These are phyloP conservation scores for Davidsoniella eucalypti DNA, from an alignment of 2,329 filamentous ascomycete species.

Conservation along the genomic window DNA sequence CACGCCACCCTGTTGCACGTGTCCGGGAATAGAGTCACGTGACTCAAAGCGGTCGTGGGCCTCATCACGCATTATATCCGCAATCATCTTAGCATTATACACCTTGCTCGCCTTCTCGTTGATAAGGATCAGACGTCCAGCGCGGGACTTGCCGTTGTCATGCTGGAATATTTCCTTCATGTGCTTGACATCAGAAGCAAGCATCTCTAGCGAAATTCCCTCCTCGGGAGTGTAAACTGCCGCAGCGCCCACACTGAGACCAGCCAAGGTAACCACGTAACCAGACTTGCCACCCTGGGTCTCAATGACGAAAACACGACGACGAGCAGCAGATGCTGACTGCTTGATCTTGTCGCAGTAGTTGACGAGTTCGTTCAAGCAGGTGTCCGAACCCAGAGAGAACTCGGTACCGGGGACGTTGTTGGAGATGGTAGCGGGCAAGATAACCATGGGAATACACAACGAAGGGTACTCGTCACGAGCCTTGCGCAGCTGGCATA, in stretches of 20 bases:
- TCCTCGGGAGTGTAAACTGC: slow-evolving; percentile 97
- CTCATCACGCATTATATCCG: slow-evolving; percentile 89
- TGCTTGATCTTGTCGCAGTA: slow-evolving; percentile 98
- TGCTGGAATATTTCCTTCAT: slow-evolving; percentile 70
- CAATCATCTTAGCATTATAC: slow-evolving; percentile 84
- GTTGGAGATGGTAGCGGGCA: slow-evolving; percentile 97
- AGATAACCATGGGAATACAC: slow-evolving; percentile 77
- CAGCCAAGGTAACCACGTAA: slow-evolving; percentile 81
- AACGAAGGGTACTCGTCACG: slow-evolving; percentile 65
- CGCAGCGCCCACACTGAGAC: slow-evolving; percentile 76
- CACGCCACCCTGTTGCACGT: slow-evolving; percentile 86
- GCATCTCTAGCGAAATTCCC: slow-evolving; percentile 84
- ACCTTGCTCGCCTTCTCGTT: slow-evolving; percentile 87
- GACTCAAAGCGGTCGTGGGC: slow-evolving; percentile 84
- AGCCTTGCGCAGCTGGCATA: slow-evolving; percentile 73
- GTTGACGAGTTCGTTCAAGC: slow-evolving; percentile 80
- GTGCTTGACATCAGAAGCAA: slow-evolving; percentile 77
- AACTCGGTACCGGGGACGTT: slow-evolving; percentile 97
- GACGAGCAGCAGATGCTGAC: slow-evolving; percentile 81
- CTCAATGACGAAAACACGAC: slow-evolving; percentile 93
- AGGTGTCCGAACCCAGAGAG: slow-evolving; percentile 90
- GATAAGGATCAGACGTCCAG: slow-evolving; percentile 86
- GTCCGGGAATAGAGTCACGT: slow-evolving; percentile 77
- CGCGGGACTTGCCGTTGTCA: slow-evolving; percentile 76
- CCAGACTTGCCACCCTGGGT: slow-evolving; percentile 91